Conservation (phyloP, 1,139 yeast species). For the Pneumocystis oryctolagi region DNA sequence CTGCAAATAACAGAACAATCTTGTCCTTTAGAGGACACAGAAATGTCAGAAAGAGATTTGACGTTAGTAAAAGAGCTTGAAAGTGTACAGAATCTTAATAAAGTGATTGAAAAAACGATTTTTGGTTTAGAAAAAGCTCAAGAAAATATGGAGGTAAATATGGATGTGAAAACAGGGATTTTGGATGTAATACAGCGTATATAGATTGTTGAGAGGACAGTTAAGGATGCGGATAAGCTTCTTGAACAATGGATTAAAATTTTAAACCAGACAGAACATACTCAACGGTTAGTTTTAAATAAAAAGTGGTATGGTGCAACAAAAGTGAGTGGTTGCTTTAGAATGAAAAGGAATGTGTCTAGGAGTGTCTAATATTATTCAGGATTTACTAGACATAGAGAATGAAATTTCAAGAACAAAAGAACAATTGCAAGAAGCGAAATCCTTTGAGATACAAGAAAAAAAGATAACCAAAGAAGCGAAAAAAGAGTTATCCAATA, state of each 20-base stretch:
- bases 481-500: not conserved
- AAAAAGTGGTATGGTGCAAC: slow-evolving; percentile 23
- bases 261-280: slow-evolving; percentile 26
- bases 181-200: not conserved
- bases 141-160: not conserved
- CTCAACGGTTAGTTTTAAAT: slow-evolving; percentile 21
- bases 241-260: slow-evolving; percentile 25
- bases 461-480: not conserved
- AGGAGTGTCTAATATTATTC: not conserved
- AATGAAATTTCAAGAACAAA: not conserved
- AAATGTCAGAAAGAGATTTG: not conserved
- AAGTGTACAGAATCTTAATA: not conserved
- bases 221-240: slow-evolving; percentile 22
- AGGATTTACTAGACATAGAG: not conserved
- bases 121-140: not conserved
- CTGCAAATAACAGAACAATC: not conserved
- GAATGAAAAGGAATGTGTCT: too few species aligned
- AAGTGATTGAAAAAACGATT: not conserved
- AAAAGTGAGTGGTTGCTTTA: not conserved
- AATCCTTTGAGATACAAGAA: not conserved
- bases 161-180: not conserved
- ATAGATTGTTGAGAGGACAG: slow-evolving; percentile 18
- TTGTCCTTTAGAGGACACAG: not conserved
- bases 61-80: not conserved
- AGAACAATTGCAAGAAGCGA: not conserved